Percentiles rank a stretch among this genome's conserved stretches.
These are phyloP conservation scores for Pleoardoris graminearum DNA, from an alignment of 2,329 filamentous ascomycete genomes.

Conservation along the genomic window DNA sequence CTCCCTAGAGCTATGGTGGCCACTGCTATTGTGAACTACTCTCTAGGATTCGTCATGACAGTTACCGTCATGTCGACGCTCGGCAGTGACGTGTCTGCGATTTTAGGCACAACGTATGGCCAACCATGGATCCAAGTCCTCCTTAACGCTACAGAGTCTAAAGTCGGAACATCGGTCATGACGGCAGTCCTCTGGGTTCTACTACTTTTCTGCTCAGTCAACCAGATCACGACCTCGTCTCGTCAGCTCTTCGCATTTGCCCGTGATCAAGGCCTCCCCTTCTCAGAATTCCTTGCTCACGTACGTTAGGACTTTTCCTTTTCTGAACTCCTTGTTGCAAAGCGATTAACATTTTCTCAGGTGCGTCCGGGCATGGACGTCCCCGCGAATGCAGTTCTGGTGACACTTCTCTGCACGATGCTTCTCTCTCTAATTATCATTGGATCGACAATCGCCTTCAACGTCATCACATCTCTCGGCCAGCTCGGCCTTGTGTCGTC, in stretches of 20 bases:
- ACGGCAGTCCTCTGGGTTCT: slow-evolving; percentile 29
- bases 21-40: slow-evolving; percentile 44
- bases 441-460: slow-evolving; percentile 45
- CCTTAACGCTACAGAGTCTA: slow-evolving; percentile 29
- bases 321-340: no score
- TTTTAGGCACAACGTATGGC: slow-evolving; percentile 18
- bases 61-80: slow-evolving; percentile 34
- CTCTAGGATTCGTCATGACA: slow-evolving; percentile 43
- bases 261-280: slow-evolving; percentile 32
- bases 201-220: slow-evolving; percentile 14
- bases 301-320: slow-evolving; percentile 15
- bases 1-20: slow-evolving; percentile 48
- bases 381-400: slow-evolving; percentile 51
- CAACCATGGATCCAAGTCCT: slow-evolving; percentile 33
- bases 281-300: slow-evolving; percentile 10
- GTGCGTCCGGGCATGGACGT: slow-evolving; percentile 27
- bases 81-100: slow-evolving; percentile 20
- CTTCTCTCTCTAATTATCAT: slow-evolving; percentile 55
- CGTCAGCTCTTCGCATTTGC: slow-evolving; percentile 43
- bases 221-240: slow-evolving; percentile 32
- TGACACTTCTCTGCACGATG: slow-evolving; percentile 46
- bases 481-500: slow-evolving; percentile 28
- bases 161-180: slow-evolving; percentile 28
- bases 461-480: slow-evolving; percentile 31
- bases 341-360: no score